phyloP scores from a whole-genome alignment of 73 alveolate species.

The Tetrahymena malaccensis region DNA sequence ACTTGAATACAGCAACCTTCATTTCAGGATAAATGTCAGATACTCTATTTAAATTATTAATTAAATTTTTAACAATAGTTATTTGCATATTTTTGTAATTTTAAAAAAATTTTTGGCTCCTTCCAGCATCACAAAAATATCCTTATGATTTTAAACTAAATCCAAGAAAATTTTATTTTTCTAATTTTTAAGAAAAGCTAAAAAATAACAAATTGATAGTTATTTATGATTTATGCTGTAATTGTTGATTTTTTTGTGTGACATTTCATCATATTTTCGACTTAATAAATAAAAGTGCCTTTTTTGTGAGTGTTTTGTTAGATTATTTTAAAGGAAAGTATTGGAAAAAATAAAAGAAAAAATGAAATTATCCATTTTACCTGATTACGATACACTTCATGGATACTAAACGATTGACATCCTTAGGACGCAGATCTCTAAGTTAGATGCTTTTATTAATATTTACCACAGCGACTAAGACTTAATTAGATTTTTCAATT shows the following conservation, averaged over 20 bases:
- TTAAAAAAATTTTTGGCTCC: not conserved
- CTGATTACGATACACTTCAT: slow-evolving; percentile 90
- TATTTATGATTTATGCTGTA: no score
- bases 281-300: not conserved
- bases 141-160: no score
- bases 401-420: slow-evolving; percentile 82
- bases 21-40: slow-evolving; percentile 95
- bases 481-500: slow-evolving; percentile 16
- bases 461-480: slow-evolving; percentile 75
- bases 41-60: slow-evolving; percentile 36
- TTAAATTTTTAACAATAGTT: not conserved
- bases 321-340: no score
- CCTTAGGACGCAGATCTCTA: slow-evolving; percentile 89
- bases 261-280: no score
- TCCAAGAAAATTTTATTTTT: no score
- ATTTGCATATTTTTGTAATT: not conserved
- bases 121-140: no score
- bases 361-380: not conserved
- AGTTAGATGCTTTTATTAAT: slow-evolving; percentile 54
- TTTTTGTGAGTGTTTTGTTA: not conserved
- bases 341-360: not conserved
- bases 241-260: no score
- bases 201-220: no score
- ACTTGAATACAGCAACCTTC: slow-evolving; percentile 92
- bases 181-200: no score